Evolutionary conservation across 768 basidiomycete species (phyloP), one percentile per base, ranked within the genome.

Genomic region (Boletus vinaceobasis): DNA sequence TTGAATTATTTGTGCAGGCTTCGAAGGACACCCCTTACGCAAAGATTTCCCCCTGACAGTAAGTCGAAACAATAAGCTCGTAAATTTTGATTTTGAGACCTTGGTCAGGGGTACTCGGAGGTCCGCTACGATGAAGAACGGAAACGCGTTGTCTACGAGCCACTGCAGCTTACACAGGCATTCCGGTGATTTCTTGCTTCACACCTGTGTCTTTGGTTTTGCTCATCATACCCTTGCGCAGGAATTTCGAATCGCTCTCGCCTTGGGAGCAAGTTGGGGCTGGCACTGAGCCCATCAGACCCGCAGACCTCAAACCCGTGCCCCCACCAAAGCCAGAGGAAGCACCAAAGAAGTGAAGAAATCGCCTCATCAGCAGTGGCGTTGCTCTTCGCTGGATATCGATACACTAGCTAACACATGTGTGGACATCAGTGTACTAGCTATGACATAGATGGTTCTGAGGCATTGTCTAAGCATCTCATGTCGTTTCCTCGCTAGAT

Each of bases 41-140:
- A 99, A 99, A 72, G 97, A 99, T 70, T 99, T 98, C 82, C 97
- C 97, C 32, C 74, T 99, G 63, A 97, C 94, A 9, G 95, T 93
- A 68, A 62, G 86, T 75, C 23, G 14, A 13, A 5, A 31, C 33
- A 10, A 10, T 32, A 9, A 1, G 35, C 43, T 38, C 2, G 46
- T 42, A 37, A 27, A 23, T 3, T 26, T 45, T 38, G 27, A 44
- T 39, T 26, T 45, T 44, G 11, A 19, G 23, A 29, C 56, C 43
- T 50, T 51, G 47, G 19, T 27, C 64, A 97, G 94, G 97, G 97
- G n/a, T 99, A 98, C 73, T 93, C 93, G 9, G 97, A 99, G 73
- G 82, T 98, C 38, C 89, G 97, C 39, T 99, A 98, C 66, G 95
- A 98, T 63, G 97, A 98, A 74, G 94, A 96, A 75, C 84, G 88